These are phyloP conservation scores for Solanum clarkiae DNA, from an alignment of 257 asterid species.

Conservation along the genomic window DNA sequence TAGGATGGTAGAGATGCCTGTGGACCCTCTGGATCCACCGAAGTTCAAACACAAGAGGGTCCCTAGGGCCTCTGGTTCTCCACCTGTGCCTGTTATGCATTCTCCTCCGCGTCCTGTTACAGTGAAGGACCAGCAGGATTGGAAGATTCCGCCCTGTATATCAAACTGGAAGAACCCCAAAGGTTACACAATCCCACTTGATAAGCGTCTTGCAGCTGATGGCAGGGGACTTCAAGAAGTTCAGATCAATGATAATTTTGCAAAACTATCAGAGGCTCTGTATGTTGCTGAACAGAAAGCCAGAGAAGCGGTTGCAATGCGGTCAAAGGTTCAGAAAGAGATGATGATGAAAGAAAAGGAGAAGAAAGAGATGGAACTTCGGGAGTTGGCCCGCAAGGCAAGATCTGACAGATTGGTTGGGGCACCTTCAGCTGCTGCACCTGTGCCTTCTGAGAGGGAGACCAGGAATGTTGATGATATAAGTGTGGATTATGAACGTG, in stretches of 20 bases:
- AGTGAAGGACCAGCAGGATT: slow-evolving; percentile 87
- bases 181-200: slow-evolving; percentile 91
- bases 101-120: slow-evolving; percentile 93
- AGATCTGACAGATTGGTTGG: slow-evolving; percentile 73
- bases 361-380: slow-evolving; percentile 71
- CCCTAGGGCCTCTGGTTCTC: slow-evolving; percentile 91
- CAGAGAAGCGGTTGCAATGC: slow-evolving; percentile 85
- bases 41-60: slow-evolving; percentile 91
- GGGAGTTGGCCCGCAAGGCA: slow-evolving; percentile 81
- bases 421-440: slow-evolving; percentile 33
- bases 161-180: slow-evolving; percentile 96
- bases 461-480: slow-evolving; percentile 29
- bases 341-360: slow-evolving; percentile 92
- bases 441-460: slow-evolving; percentile 65
- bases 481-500: slow-evolving; percentile 47
- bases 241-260: slow-evolving; percentile 83
- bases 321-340: slow-evolving; percentile 86
- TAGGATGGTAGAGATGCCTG: slow-evolving; percentile 91
- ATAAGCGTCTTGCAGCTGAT: slow-evolving; percentile 93
- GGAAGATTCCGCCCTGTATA: slow-evolving; percentile 93
- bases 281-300: slow-evolving; percentile 90
- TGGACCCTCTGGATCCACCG: slow-evolving; percentile 90
- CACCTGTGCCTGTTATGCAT: slow-evolving; percentile 95
- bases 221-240: slow-evolving; percentile 96
- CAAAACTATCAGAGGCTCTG: slow-evolving; percentile 63